Percentiles rank a stretch among this genome's conserved stretches.
phyloP scores from a whole-genome alignment of 2,329 filamentous ascomycete species.

The Trichoderma arundinaceum region DNA sequence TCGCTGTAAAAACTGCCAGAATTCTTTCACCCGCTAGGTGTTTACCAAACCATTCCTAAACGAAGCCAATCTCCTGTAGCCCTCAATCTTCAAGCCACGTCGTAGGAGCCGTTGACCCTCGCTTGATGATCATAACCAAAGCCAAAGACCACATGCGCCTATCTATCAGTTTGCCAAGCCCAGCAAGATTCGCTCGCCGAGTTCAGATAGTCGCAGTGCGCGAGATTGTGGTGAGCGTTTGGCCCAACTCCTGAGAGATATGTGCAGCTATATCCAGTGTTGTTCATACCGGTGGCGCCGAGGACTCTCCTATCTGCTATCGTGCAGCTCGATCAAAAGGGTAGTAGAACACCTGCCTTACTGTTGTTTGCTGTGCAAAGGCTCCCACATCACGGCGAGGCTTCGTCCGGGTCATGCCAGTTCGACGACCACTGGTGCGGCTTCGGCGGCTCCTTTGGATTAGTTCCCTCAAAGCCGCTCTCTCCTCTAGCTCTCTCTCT shows the following conservation, averaged over 20 bases:
- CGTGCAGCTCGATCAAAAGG: background rate
- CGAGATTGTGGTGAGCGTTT: background rate
- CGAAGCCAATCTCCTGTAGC: background rate
- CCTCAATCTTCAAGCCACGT: background rate
- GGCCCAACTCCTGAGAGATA: background rate
- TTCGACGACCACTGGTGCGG: constrained; percentile 45
- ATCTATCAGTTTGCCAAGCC: background rate
- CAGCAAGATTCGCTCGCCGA: background rate
- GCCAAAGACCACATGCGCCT: background rate
- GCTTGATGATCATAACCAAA: background rate
- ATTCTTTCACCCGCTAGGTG: background rate
- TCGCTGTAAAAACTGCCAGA: background rate
- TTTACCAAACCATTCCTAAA: background rate
- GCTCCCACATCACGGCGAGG: constrained; percentile 32
- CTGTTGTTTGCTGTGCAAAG: background rate
- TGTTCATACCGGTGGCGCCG: background rate
- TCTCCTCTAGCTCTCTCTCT: constrained; percentile 39
- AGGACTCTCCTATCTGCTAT: background rate
- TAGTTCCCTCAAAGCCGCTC: background rate
- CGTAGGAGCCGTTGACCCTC: background rate
- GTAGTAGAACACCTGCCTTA: background rate
- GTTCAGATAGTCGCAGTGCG: background rate
- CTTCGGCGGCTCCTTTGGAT: constrained; percentile 31
- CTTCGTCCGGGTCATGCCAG: constrained; percentile 44
- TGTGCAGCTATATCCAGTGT: background rate